Evolutionary conservation across 305 asterid genomes (phyloP).

Genomic region (Plantago coronopus): DNA sequence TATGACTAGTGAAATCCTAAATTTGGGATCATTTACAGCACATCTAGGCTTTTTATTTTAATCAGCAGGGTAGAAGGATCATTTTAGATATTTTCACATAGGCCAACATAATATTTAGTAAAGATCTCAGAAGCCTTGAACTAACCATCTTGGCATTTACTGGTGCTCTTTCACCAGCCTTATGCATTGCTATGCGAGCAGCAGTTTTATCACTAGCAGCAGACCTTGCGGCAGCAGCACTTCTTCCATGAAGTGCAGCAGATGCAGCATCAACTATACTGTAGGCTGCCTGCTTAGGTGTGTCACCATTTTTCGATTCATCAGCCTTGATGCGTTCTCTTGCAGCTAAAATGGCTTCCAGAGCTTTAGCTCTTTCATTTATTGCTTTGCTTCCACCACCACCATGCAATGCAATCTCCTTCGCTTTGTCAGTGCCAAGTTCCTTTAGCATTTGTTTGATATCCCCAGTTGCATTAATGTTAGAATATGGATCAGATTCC

Average conservation of each 20-base stretch:
- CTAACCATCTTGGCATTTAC: constrained; percentile 93
- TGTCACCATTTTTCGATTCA: constrained; percentile 43
- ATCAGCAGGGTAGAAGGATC: too few species aligned
- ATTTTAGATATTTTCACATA: background rate
- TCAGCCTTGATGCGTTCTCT: constrained; percentile 86
- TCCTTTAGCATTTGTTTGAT: constrained; percentile 88
- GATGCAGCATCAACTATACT: constrained; percentile 99
- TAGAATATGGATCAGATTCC: constrained; percentile 83
- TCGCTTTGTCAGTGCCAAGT: constrained; percentile 86
- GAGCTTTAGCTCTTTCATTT: constrained; percentile 87
- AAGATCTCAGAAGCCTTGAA: constrained; percentile 20
- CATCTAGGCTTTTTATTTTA: too few species aligned
- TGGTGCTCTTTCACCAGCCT: constrained; percentile 93
- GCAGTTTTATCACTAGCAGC: constrained; percentile 85
- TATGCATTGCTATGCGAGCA: constrained; percentile 97
- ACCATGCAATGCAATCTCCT: constrained; percentile 92
- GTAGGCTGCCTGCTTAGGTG: constrained; percentile 57
- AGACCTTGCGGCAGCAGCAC: constrained; percentile 91
- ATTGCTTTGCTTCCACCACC: constrained; percentile 96
- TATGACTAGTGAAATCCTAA: too few species aligned
- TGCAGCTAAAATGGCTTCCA: constrained; percentile 78
- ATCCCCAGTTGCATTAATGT: constrained; percentile 81
- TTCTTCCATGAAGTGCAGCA: constrained; percentile 98
- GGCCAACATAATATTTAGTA: constrained; percentile 8
- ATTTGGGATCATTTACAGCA: too few species aligned